Base-by-base conservation (phyloP, 2,329 filamentous ascomycete genomes). In the Cercospora sp. region DNA sequence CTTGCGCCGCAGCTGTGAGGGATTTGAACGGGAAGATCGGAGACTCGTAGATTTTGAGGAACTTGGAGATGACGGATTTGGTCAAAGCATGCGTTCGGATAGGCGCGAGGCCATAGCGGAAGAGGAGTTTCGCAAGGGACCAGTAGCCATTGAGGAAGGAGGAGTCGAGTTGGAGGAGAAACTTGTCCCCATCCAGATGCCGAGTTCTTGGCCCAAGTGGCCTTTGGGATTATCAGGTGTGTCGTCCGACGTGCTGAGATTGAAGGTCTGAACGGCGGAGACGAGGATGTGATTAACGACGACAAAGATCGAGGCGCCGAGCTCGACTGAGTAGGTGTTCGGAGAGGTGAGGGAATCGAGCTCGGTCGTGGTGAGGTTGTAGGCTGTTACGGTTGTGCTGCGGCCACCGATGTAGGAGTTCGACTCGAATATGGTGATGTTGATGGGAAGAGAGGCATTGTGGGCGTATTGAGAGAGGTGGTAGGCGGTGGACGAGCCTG, bases 291-390 rank as follows among this genome's bases (percentile, higher is more conserved):
- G 83, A 77, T 98, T 99, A 53, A 91, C 87, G 60, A 90, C 79
- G 55, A 98, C 92, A 77, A 98, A 99, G 74, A 98, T 97, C 69
- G 91, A 94, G 10, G 91, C 95, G 16, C 95, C 95, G 0, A 98
- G 84, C 79, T 99, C 95, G 40, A 97, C 86, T 1, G 91, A 90
- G 57, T 66, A 61, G 12, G 13, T 4, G n/a, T 64, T 81, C 71
- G 1, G 89, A 83, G 18, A 18, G 40, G 97, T 86, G 1, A 91
- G 90, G 18, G 32, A 16, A 10, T 21, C 21, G 24, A 64, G 28
- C 10, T 64, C 62, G n/a, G 51, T 34, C 73, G 94, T 85, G 71
- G 87, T 85, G 55, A 63, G 53, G 30, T 66, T 53, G 77, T 91
- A 94, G 2, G 89, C 89, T 75, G 93, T 84, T 18, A 97, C 90